Percentiles rank a stretch among this genome's conserved stretches.
These are phyloP conservation scores for Juncus effusus DNA, from an alignment of 176 grass and related monocot species.

Conservation along the genomic window DNA sequence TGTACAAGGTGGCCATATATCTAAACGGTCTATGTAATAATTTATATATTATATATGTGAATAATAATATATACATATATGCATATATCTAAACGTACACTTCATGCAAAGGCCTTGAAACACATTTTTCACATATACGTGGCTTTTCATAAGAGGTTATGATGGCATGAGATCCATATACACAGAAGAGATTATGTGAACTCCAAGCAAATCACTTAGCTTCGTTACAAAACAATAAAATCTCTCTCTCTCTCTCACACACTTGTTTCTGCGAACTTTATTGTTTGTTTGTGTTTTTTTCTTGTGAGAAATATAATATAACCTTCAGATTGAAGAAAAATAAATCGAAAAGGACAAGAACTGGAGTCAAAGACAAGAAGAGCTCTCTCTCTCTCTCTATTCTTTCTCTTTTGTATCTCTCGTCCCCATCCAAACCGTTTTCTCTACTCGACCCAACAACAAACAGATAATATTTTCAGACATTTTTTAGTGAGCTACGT, in stretches of 20 bases:
- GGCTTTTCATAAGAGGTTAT: slow-evolving; percentile 19
- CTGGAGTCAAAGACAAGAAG: slow-evolving; percentile 99
- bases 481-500: slow-evolving; percentile 1
- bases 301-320: slow-evolving; percentile 44
- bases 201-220: slow-evolving; percentile 75
- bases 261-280: slow-evolving; percentile 28
- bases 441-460: slow-evolving; percentile 38
- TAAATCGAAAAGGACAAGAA: slow-evolving; percentile 64
- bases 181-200: slow-evolving; percentile 60
- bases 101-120: slow-evolving; percentile 81
- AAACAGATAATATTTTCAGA: slow-evolving; percentile 4
- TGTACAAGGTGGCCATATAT: too few species aligned
- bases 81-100: slow-evolving; percentile 74
- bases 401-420: slow-evolving; percentile 12
- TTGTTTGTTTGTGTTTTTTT: slow-evolving; percentile 36
- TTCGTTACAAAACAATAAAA: slow-evolving; percentile 78
- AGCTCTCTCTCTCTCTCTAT: slow-evolving; percentile 26
- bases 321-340: slow-evolving; percentile 89
- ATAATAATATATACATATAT: slow-evolving; percentile 16
- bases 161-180: slow-evolving; percentile 23
- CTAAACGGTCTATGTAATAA: too few species aligned
- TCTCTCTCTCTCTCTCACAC: slow-evolving; percentile 36
- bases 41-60: too few species aligned
- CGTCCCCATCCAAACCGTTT: slow-evolving; percentile 38
- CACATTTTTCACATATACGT: slow-evolving; percentile 19